phyloP scores from a whole-genome alignment of 2,329 filamentous ascomycete genomes.

The Monosporascus sp. region DNA sequence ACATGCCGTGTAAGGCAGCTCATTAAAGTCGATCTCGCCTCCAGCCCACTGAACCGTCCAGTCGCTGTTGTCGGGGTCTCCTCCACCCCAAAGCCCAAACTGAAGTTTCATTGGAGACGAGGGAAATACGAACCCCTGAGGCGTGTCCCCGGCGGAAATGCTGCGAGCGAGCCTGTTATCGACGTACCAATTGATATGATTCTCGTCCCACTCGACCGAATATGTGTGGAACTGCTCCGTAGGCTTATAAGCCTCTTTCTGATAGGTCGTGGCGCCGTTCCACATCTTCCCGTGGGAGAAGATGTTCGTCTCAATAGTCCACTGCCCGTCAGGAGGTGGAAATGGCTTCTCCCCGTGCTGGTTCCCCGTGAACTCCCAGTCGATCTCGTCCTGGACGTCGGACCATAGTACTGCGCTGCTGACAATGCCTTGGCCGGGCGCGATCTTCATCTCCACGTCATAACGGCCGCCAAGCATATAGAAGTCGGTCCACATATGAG shows the following conservation, averaged over 20 bases:
- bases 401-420: conserved; percentile 24
- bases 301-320: conserved; percentile 21
- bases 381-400: conserved; percentile 27
- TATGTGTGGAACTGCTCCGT: conserved; percentile 27
- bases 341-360: conserved; percentile 25
- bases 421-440: conserved; percentile 24
- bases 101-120: conserved; percentile 28
- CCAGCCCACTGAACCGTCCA: conserved; percentile 28
- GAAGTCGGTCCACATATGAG: conserved; percentile 28
- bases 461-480: conserved; percentile 27
- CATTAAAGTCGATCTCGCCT: conserved; percentile 22
- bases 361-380: conserved; percentile 28
- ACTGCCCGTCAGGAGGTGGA: conserved; percentile 22
- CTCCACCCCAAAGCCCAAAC: conserved; percentile 26
- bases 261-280: conserved; percentile 23
- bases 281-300: conserved; percentile 26
- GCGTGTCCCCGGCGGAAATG: conserved; percentile 17
- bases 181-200: conserved; percentile 23
- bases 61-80: conserved; percentile 21
- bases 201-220: conserved; percentile 28
- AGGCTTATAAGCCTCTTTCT: conserved; percentile 21
- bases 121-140: conserved; percentile 20
- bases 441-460: conserved; percentile 27
- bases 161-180: conserved; percentile 23
- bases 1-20: conserved; percentile 23